A percentile compares a stretch with the other conserved stretches of the same genome.
Conservation (phyloP, 345 rosid species). For the Odontarrhena argentea region DNA sequence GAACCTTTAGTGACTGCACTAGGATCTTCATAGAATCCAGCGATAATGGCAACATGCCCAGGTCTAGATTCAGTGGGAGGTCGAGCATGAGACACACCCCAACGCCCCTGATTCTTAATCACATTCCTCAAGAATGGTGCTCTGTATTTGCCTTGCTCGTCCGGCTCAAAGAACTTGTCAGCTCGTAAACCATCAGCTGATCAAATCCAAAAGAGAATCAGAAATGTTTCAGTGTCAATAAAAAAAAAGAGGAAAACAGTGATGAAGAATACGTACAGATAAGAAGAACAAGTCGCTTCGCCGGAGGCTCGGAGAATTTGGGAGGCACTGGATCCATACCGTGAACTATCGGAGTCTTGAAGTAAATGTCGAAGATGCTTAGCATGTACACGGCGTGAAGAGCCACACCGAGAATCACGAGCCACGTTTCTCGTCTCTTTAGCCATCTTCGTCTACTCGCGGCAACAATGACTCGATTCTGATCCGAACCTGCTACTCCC, state of each 20-base stretch:
- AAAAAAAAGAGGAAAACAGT: not conserved
- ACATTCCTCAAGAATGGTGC: constrained; percentile 88
- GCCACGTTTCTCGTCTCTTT: constrained; percentile 74
- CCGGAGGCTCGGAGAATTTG: constrained; percentile 68
- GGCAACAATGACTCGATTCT: constrained; percentile 23
- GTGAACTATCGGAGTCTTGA: constrained; percentile 94
- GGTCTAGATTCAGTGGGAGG: constrained; percentile 98
- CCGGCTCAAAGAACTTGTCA: constrained; percentile 95
- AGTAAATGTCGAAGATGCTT: constrained; percentile 95
- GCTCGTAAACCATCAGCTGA: constrained; percentile 98
- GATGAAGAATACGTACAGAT: constrained; percentile 51
- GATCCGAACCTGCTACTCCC: constrained; percentile 51
- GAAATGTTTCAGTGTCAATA: not conserved
- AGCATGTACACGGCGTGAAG: constrained; percentile 94
- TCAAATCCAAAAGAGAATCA: not conserved
- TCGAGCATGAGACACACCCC: constrained; percentile 99
- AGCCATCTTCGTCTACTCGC: constrained; percentile 54
- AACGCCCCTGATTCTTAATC: constrained; percentile 73
- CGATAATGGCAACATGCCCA: constrained; percentile 92
- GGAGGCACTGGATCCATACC: constrained; percentile 90
- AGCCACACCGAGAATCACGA: constrained; percentile 70
- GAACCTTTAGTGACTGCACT: constrained; percentile 94
- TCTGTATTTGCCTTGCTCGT: constrained; percentile 64
- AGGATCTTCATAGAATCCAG: constrained; percentile 98
- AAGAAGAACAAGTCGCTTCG: constrained; percentile 86